Base-by-base conservation (phyloP, 169 alveolate species). In the Theileria parva region DNA sequence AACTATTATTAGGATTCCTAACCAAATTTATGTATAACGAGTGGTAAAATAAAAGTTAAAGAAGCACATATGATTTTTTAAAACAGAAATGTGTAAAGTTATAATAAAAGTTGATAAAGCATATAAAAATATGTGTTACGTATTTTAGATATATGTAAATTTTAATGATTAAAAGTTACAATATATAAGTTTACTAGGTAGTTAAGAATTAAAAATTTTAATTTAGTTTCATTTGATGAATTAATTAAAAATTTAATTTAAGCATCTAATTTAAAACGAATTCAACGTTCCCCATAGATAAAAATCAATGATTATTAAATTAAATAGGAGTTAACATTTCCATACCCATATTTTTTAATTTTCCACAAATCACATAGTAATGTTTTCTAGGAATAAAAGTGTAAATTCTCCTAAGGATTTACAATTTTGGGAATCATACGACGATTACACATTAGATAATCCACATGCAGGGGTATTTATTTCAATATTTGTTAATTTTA, bases 401-500 rank as follows among this genome's bases (percentile, higher is more conserved):
- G 37, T 37, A 32, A 25, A 23, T 48, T 70, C 32, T 76, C 91
- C 91, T n/a, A 85, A 85, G 48, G 91, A 85, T 72, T 67, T 85
- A 28, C 91, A 85, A 25, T 78, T 64, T 79, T 79, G 83, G 83
- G 74, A 61, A 44, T 84, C 88, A 28, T 90, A 86, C 75, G 94
- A 90, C 64, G 90, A 80, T 64, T 55, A 80, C 57, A 87, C 88
- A 25, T 19, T 87, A 19, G 88, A 87, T 39, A 90, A 90, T 74
- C 94, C 94, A 23, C 94, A 90, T 67, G 91, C 86, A 51, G 92
- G 94, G 64, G 94, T 90, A 68, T 76, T 72, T 79, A 23, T 48
- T 0, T 30, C 11, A 27, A 48, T 19, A 34, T 73, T 51, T 28
- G 15, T 7, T 27, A 25, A 77, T 17, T 15, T 61, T 19, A 32